Evolutionary conservation across 2,329 filamentous ascomycete genomes (phyloP), one percentile per base, ranked within the genome.

Genomic region (Colletotrichum chrysophilum): DNA sequence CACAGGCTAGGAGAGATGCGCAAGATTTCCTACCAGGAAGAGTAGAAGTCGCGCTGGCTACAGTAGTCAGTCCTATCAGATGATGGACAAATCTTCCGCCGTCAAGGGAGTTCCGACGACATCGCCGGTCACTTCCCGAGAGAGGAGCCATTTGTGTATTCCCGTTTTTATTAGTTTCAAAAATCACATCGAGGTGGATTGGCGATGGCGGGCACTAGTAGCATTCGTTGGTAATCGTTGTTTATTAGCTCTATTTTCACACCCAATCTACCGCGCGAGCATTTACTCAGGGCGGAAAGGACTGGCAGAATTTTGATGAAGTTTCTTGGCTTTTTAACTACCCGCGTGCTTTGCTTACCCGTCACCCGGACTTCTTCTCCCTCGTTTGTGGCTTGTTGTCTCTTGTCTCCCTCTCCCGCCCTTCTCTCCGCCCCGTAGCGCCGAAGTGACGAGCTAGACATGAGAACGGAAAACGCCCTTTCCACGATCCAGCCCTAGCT

Each of bases 1-100:
- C 93, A 94, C 82, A 90, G 96, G 70, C 88, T 99, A 78, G 96
- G 97, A 78, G 97, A 99, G 90, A 98, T 99, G 97, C 93, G 97
- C 83, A 98, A 98, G 91, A 95, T 98, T 77, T 96, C 94, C 7
- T 98, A 98, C 86, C 94, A 94, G 83, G 95, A 97, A 82, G 94
- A 96, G 48, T 90, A 86, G 75, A 60, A 30, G 56, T 21, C 26
- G 14, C 36, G n/a, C 38, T 64, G 30, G 43, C 30, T 26, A 16
- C 26, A 18, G 5, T 10, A 18, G 18, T 24, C n/a, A 8, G 21
- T 64, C 7, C 16, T 26, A 4, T 66, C 14, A 7, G 14, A 16
- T 2, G 18, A 9, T 26, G 36, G 62, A 48, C 16, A 48, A 14
- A 16, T 16, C 12, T 38, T 66, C 62, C 62, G 30, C 30, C 28